A percentile compares a stretch with the other conserved stretches of the same genome.
Evolutionary conservation across 352 stramenopile genomes (phyloP).

Genomic region (Albugo laibachii): DNA sequence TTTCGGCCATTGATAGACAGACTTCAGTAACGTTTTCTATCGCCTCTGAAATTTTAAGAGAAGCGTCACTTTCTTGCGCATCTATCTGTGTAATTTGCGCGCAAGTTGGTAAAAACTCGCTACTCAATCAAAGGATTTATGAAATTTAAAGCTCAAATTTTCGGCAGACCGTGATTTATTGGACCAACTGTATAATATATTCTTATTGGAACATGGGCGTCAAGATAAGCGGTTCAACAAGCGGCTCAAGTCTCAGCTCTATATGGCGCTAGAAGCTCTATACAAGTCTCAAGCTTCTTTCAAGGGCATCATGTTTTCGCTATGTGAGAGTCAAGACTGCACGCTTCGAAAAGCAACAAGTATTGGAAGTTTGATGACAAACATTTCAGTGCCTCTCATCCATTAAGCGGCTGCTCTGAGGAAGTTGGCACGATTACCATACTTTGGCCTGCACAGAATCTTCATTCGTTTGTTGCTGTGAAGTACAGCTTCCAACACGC

Average conservation of each 20-base stretch:
- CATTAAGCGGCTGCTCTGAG: slow-evolving; percentile 98
- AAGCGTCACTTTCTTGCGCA: too few species aligned
- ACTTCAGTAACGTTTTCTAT: too few species aligned
- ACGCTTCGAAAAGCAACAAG: slow-evolving; percentile 96
- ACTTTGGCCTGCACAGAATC: slow-evolving; percentile 95
- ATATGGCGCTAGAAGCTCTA: slow-evolving; percentile 94
- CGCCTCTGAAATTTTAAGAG: too few species aligned
- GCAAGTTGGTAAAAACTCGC: too few species aligned
- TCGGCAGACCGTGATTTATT: too few species aligned
- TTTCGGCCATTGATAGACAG: too few species aligned
- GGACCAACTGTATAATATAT: too few species aligned
- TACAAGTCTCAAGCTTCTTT: slow-evolving; percentile 99
- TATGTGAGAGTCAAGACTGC: slow-evolving; percentile 88
- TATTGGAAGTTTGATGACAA: slow-evolving; percentile 91
- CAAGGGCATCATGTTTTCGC: slow-evolving; percentile 98
- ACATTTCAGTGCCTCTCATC: slow-evolving; percentile 95
- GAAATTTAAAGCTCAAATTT: too few species aligned
- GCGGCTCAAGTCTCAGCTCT: slow-evolving; percentile 99
- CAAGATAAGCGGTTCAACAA: slow-evolving; percentile 96
- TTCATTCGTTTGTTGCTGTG: slow-evolving; percentile 98
- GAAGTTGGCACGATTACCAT: slow-evolving; percentile 93
- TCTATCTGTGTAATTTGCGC: too few species aligned
- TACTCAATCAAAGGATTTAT: too few species aligned
- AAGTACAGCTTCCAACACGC: slow-evolving; percentile 97
- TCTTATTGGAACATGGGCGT: slow-evolving; percentile 91